Evolutionary conservation across 2,329 filamentous ascomycete genomes (phyloP).

Genomic region (Helotiales sp.): DNA sequence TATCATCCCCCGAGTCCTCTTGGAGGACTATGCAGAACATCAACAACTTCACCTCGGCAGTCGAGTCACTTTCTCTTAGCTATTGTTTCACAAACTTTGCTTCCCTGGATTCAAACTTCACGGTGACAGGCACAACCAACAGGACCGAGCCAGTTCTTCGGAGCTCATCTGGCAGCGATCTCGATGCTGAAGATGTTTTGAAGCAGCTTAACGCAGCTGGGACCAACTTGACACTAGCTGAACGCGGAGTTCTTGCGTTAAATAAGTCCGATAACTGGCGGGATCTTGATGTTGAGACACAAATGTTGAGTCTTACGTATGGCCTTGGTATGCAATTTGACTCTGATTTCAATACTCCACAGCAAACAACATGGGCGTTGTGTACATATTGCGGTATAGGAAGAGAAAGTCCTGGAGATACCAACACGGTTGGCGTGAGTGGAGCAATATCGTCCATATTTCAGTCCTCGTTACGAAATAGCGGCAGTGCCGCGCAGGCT

Average conservation of each 20-base stretch:
- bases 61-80: background rate
- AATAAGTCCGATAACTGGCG: background rate
- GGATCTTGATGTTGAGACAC: background rate
- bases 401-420: background rate
- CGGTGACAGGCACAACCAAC: background rate
- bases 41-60: background rate
- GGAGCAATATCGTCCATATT: constrained; percentile 3
- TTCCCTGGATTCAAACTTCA: constrained; percentile 1
- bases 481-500: background rate
- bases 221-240: background rate
- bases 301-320: background rate
- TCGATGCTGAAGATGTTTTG: background rate
- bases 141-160: constrained; percentile 3
- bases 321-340: background rate
- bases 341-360: background rate
- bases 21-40: background rate
- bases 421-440: background rate
- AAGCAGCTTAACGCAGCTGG: background rate
- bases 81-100: constrained; percentile 9
- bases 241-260: background rate
- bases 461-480: background rate
- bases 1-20: background rate
- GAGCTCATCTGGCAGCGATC: background rate
- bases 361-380: background rate
- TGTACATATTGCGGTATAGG: constrained; percentile 1